Percentiles rank a stretch among this genome's conserved stretches.
phyloP scores from a whole-genome alignment of 2,329 filamentous ascomycete species.

The Phialophora tarda region DNA sequence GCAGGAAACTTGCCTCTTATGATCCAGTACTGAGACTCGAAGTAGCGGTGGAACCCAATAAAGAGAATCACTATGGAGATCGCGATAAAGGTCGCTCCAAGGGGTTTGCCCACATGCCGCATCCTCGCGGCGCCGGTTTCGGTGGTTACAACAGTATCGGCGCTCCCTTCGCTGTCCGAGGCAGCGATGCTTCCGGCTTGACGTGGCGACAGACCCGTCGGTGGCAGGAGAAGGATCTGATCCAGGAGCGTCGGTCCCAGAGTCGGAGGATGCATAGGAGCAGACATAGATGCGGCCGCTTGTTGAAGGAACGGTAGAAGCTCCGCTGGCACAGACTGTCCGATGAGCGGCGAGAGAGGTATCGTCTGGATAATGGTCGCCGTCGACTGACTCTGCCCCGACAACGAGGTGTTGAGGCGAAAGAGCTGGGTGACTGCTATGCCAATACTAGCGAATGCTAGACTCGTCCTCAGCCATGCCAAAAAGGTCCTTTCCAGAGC shows the following conservation, averaged over 20 bases:
- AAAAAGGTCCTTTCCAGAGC: constrained; percentile 71
- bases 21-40: constrained; percentile 71
- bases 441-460: constrained; percentile 69
- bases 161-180: constrained; percentile 1
- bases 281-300: constrained; percentile 22
- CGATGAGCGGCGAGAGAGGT: constrained; percentile 38
- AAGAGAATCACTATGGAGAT: constrained; percentile 66
- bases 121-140: constrained; percentile 46
- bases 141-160: constrained; percentile 26
- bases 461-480: constrained; percentile 69
- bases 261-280: constrained; percentile 12
- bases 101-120: constrained; percentile 62
- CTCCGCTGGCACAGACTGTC: constrained; percentile 36
- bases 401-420: constrained; percentile 62
- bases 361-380: constrained; percentile 21
- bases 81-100: constrained; percentile 69
- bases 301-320: constrained; percentile 40
- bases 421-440: constrained; percentile 71
- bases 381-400: constrained; percentile 20
- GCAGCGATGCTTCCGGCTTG: neutral
- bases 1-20: constrained; percentile 70
- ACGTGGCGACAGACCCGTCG: constrained; percentile 12
- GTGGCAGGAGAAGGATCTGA: constrained; percentile 37
- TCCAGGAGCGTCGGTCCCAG: constrained; percentile 38
- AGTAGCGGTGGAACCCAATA: constrained; percentile 69